These are phyloP conservation scores for Trametes elegans DNA, from an alignment of 768 basidiomycete species.

Conservation along the genomic window DNA sequence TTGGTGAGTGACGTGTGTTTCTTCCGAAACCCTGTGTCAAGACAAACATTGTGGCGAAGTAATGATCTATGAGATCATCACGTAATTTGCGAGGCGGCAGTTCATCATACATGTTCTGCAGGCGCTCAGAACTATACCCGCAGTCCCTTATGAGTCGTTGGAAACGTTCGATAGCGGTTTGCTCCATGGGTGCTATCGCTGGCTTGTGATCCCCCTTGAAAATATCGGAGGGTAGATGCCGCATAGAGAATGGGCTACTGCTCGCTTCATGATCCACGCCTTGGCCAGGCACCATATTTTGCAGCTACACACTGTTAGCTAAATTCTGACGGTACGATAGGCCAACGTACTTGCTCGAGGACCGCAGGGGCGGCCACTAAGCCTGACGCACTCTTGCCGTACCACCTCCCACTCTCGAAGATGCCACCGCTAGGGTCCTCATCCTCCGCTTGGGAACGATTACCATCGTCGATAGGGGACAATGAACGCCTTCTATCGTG, in stretches of 20 bases:
- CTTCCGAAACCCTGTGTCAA: conserved; percentile 10
- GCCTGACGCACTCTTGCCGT: conserved; percentile 79
- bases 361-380: conserved; percentile 78
- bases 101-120: conserved; percentile 86
- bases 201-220: conserved; percentile 33
- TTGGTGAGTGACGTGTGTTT: conserved; percentile 1
- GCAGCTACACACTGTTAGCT: background rate
- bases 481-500: conserved; percentile 42
- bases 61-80: conserved; percentile 79
- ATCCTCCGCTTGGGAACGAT: conserved; percentile 70
- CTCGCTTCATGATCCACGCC: background rate
- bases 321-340: background rate
- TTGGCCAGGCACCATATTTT: conserved; percentile 13
- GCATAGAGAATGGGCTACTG: conserved; percentile 8
- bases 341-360: conserved; percentile 62
- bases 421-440: conserved; percentile 74
- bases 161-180: conserved; percentile 74
- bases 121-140: conserved; percentile 87
- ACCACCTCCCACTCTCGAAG: conserved; percentile 86
- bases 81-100: conserved; percentile 76
- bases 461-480: conserved; percentile 63
- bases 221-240: background rate
- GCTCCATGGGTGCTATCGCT: conserved; percentile 28
- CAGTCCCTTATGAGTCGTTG: conserved; percentile 88
- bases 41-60: conserved; percentile 68